phyloP scores from a whole-genome alignment of 495 filamentous ascomycete species.

The Penicillium bovifimosum region DNA sequence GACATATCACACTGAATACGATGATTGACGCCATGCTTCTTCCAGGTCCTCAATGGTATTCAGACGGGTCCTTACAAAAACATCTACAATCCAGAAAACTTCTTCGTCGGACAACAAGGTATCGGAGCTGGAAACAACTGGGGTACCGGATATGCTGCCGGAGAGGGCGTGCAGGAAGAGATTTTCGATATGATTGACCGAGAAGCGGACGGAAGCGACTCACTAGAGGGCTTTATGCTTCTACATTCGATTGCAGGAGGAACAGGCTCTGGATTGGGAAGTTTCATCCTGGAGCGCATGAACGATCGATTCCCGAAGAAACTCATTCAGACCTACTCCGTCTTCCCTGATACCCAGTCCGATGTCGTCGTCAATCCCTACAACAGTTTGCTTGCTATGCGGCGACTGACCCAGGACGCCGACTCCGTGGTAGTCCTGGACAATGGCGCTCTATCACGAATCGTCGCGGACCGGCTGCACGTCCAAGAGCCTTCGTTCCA shows the following conservation, averaged over 20 bases:
- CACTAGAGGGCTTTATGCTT: conserved; percentile 97
- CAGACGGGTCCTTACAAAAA: conserved; percentile 91
- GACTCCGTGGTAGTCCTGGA: conserved; percentile 97
- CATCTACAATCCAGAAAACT: conserved; percentile 99
- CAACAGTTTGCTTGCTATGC: conserved; percentile 90
- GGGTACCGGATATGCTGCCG: conserved; percentile 91
- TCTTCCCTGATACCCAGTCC: conserved; percentile 86
- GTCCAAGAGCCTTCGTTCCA: conserved; percentile 91
- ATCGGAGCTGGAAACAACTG: conserved; percentile 96
- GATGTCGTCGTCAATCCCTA: conserved; percentile 98
- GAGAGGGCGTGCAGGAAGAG: conserved; percentile 88
- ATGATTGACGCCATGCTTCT: conserved; percentile 4
- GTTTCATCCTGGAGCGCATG: conserved; percentile 90
- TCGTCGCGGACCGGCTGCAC: conserved; percentile 90
- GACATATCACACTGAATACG: neutral
- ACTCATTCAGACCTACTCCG: conserved; percentile 97
- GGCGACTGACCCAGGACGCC: conserved; percentile 87
- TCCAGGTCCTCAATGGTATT: conserved; percentile 86
- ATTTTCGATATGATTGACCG: conserved; percentile 99
- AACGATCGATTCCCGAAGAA: conserved; percentile 99
- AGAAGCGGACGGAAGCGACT: conserved; percentile 96
- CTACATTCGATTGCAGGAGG: conserved; percentile 97
- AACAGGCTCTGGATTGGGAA: conserved; percentile 90
- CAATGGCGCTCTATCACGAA: conserved; percentile 88
- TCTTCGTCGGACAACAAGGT: conserved; percentile 87